A percentile compares a stretch with the other conserved stretches of the same genome.
Evolutionary conservation across 768 basidiomycete genomes (phyloP).

Genomic region (Lactarius quietus): DNA sequence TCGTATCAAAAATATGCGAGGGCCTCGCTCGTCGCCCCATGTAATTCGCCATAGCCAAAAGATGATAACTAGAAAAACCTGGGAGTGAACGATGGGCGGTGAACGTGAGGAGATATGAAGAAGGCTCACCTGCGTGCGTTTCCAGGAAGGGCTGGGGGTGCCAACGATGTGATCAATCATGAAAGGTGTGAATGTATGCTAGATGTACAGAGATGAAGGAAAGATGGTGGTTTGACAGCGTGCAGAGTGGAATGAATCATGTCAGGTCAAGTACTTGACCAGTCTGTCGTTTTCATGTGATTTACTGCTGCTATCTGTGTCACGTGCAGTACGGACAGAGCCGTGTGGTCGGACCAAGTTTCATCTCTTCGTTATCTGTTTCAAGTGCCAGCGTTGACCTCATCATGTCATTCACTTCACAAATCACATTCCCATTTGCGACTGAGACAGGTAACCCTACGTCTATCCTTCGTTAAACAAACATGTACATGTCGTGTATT

Average conservation of each 20-base stretch:
- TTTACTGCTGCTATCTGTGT: background rate
- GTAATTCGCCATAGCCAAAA: conserved; percentile 88
- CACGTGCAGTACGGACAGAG: conserved; percentile 42
- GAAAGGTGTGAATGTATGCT: conserved; percentile 15
- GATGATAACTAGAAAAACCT: conserved; percentile 88
- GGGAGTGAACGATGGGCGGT: conserved; percentile 9
- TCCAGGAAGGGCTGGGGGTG: conserved; percentile 86
- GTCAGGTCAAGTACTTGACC: background rate
- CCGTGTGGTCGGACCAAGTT: conserved; percentile 40
- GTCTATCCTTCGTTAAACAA: background rate
- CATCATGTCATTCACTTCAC: conserved; percentile 29
- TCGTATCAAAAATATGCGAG: conserved; percentile 63
- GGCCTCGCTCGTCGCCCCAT: conserved; percentile 59
- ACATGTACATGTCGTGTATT: background rate
- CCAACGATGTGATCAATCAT: conserved; percentile 97
- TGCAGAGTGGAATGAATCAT: background rate
- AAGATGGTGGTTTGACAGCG: background rate
- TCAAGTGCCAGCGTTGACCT: background rate
- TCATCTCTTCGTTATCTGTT: conserved; percentile 18
- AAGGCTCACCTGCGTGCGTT: conserved; percentile 66
- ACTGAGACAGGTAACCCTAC: conserved; percentile 45
- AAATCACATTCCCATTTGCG: conserved; percentile 46
- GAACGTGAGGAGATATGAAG: background rate
- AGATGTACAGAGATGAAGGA: conserved; percentile 17
- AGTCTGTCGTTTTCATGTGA: conserved; percentile 29